phyloP scores from a whole-genome alignment of 805 yeast species.

The Gaillardinia entomophila region DNA sequence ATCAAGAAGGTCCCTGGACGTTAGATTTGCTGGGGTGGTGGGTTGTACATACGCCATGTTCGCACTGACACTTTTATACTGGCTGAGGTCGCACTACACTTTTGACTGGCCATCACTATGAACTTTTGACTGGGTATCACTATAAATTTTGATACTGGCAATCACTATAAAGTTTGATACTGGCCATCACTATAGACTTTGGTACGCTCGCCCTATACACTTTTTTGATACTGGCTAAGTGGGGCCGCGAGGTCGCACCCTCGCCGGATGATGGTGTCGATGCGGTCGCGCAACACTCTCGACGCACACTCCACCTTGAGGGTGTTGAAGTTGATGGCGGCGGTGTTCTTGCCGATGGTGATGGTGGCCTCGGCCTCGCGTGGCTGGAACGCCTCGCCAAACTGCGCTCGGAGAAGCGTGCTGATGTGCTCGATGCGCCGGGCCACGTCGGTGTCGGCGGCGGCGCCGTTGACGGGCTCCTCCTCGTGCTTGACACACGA shows the following conservation, averaged over 20 bases:
- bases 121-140: background rate
- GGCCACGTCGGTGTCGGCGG: constrained; percentile 18
- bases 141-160: background rate
- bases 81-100: background rate
- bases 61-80: background rate
- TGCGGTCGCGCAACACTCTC: constrained; percentile 72
- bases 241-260: constrained; percentile 85
- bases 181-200: constrained; percentile 1
- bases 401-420: constrained; percentile 71
- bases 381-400: constrained; percentile 65
- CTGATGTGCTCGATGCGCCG: constrained; percentile 45
- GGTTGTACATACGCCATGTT: constrained; percentile 12
- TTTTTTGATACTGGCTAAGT: constrained; percentile 43
- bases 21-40: constrained; percentile 8
- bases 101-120: too few relatives aligned
- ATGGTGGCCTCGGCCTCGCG: constrained; percentile 45
- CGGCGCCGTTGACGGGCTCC: constrained; percentile 1
- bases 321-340: constrained; percentile 57
- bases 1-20: constrained; percentile 56
- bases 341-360: constrained; percentile 69
- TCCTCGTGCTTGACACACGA: constrained; percentile 40
- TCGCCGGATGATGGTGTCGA: constrained; percentile 71
- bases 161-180: background rate
- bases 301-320: constrained; percentile 68
- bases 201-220: constrained; percentile 2